Conservation (phyloP, 164 flowering plant genomes). For the Nelumbo lutea region DNA sequence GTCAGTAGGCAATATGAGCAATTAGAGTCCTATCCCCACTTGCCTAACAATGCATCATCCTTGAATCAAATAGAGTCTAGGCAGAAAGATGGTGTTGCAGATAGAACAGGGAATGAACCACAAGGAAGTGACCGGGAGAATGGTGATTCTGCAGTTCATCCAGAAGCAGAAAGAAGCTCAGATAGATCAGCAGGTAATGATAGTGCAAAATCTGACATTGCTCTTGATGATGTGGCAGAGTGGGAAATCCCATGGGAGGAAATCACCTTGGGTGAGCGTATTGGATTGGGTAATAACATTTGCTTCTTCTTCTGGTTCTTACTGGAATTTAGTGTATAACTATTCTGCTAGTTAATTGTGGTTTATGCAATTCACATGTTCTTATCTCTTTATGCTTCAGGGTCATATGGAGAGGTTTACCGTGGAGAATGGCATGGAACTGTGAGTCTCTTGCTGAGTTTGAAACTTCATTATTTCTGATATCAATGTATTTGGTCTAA, state of each 20-base stretch:
- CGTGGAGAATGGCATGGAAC: conserved; percentile 99
- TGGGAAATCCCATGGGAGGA: conserved; percentile 96
- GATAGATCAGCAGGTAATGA: conserved; percentile 67
- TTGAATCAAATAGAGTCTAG: conserved; percentile 19
- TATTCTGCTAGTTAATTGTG: not conserved
- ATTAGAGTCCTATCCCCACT: conserved; percentile 24
- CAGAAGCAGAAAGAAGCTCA: conserved; percentile 69
- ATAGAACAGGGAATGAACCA: conserved; percentile 32
- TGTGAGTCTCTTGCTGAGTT: conserved; percentile 45
- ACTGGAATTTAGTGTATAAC: not conserved
- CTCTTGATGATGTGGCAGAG: conserved; percentile 84
- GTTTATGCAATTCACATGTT: conserved; percentile 4
- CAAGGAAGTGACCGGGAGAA: conserved; percentile 34
- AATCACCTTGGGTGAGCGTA: conserved; percentile 89
- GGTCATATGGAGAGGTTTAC: conserved; percentile 99
- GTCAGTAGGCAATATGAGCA: conserved; percentile 66
- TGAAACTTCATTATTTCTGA: not conserved
- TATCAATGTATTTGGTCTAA: not conserved
- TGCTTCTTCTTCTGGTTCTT: conserved; percentile 10
- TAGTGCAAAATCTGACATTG: conserved; percentile 56
- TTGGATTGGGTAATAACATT: conserved; percentile 77
- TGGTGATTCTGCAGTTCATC: conserved; percentile 28
- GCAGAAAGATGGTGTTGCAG: conserved; percentile 39
- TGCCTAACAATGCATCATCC: conserved; percentile 17
- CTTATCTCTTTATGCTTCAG: conserved; percentile 34